Base-by-base conservation (phyloP, 2,329 filamentous ascomycete genomes). In the Colletotrichum salicis region DNA sequence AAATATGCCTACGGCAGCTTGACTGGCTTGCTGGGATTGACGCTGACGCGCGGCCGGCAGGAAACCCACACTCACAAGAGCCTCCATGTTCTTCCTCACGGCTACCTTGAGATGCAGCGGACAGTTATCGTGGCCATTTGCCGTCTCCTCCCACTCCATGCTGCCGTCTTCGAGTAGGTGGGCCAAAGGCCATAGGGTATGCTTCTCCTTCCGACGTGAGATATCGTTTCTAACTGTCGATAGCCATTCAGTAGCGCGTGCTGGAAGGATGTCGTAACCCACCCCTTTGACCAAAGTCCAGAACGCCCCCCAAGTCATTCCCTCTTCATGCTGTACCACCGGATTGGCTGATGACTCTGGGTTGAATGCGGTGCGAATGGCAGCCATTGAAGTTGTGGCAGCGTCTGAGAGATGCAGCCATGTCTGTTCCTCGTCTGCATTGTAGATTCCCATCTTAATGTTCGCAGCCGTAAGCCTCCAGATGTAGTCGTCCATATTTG, bases 401-500 rank as follows among this genome's bases (percentile, higher is more conserved):
- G 57, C 68, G 4, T 71, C 64, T 1, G 64, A 71, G 1, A 71
- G 7, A 13, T 56, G 45, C 12, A 71, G 10, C 68, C 68, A 76
- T 8, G 67, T 71, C 37, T 63, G 29, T 0, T 64, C 31, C 12
- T 71, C 59, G 3, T 64, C 72, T 27, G 19, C 37, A 31, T 72
- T 76, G 60, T 74, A 72, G 1, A 64, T 65, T 4, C 75, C 75
- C 11, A 74, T 22, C 1, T 52, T 62, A 13, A 76, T 73, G 51
- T 56, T 73, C 0, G 74, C 64, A 8, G 74, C 61, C 8, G 67
- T 51, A 2, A 76, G 33, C 8, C 75, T 57, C 75, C 75, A 76
- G 1, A 76, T 71, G 19, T 75, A 76, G 27, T 76, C 75, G 24
- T 75, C 70, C 1, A 64, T 13, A 48, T 76, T 76, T 2, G 75